These are phyloP conservation scores for Aspergillus alliaceus DNA, from an alignment of 2,329 filamentous ascomycete species.

Conservation along the genomic window DNA sequence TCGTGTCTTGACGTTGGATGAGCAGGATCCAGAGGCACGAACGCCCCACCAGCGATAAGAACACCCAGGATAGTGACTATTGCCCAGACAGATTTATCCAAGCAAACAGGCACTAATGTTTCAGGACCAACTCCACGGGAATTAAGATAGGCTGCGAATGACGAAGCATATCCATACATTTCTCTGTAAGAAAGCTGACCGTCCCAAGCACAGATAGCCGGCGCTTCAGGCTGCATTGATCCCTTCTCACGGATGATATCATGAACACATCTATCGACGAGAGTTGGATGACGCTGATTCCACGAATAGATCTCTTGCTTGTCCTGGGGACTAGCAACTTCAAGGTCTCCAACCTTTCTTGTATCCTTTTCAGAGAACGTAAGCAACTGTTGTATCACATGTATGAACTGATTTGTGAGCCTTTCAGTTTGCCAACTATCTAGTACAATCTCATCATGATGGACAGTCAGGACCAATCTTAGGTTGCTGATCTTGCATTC, in stretches of 20 bases:
- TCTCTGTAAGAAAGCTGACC: slow-evolving; percentile 34
- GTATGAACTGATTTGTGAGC: slow-evolving; percentile 53
- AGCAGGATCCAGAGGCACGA: slow-evolving; percentile 36
- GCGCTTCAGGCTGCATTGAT: slow-evolving; percentile 25
- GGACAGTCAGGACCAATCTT: slow-evolving; percentile 60
- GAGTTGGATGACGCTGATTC: slow-evolving; percentile 28
- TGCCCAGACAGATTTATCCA: slow-evolving; percentile 37
- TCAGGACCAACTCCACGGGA: slow-evolving; percentile 35
- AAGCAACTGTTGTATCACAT: slow-evolving; percentile 36
- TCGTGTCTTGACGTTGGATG: slow-evolving; percentile 34
- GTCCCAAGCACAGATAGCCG: slow-evolving; percentile 39
- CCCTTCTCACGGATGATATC: slow-evolving; percentile 32
- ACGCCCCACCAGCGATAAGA: slow-evolving; percentile 35
- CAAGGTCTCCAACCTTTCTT: slow-evolving; percentile 27
- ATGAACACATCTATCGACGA: slow-evolving; percentile 32
- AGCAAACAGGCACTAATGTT: slow-evolving; percentile 32
- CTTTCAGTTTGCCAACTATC: slow-evolving; percentile 53
- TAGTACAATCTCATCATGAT: slow-evolving; percentile 64
- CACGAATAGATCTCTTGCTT: slow-evolving; percentile 31
- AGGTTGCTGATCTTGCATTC: slow-evolving; percentile 60
- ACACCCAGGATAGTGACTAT: slow-evolving; percentile 34
- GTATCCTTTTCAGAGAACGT: slow-evolving; percentile 20
- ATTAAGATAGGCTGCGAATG: slow-evolving; percentile 30
- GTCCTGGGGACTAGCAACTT: slow-evolving; percentile 35
- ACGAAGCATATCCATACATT: slow-evolving; percentile 28